Conservation (phyloP, 73 alveolate genomes). For the Durusdinium trenchii region DNA sequence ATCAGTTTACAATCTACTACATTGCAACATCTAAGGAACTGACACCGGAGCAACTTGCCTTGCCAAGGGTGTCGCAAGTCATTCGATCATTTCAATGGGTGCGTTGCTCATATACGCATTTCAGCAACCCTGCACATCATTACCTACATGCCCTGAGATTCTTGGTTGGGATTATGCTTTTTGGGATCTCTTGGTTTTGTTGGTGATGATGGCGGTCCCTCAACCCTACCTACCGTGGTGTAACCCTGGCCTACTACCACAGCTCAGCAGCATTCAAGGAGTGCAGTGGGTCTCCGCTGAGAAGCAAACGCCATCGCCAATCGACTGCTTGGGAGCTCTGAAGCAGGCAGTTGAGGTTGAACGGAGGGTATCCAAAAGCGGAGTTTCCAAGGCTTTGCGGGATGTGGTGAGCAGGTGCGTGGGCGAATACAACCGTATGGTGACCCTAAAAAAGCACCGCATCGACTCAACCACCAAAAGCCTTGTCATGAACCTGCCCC, state of each 20-base stretch:
- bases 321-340: not conserved
- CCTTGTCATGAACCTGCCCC: not conserved
- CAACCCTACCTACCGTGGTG: not conserved
- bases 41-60: not conserved
- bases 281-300: not conserved
- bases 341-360: not conserved
- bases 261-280: not conserved
- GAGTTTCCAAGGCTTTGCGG: not conserved
- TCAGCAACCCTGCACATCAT: not conserved
- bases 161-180: not conserved
- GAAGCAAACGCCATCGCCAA: conserved; percentile 21
- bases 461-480: not conserved
- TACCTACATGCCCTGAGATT: not conserved
- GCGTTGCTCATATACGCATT: not conserved
- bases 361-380: not conserved
- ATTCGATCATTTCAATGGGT: not conserved
- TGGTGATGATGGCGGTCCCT: too few relatives aligned
- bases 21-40: not conserved
- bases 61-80: not conserved
- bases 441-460: not conserved
- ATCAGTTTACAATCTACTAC: not conserved
- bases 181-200: not conserved
- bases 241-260: not conserved
- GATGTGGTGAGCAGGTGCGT: not conserved
- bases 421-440: conserved; percentile 15